Base-by-base conservation (phyloP, 768 basidiomycete species). In the Suillus discolor region DNA sequence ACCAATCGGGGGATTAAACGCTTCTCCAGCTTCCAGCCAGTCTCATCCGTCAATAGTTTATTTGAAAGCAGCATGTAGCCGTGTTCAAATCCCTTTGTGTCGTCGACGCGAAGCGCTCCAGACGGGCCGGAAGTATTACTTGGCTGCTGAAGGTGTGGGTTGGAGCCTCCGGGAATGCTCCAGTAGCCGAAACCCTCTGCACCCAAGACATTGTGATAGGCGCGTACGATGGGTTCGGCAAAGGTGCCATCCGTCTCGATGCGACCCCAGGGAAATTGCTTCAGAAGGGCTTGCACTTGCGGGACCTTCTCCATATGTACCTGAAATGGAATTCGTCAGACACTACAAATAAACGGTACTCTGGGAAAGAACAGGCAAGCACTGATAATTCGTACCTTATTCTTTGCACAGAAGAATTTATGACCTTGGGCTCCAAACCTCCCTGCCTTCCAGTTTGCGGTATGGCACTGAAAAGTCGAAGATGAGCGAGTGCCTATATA, bases 171-270 rank as follows among this genome's bases (percentile, higher is more conserved):
- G 25, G 75, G 74, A 57, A 71, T 71, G 31, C 79, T 78, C 81
- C 82, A 83, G 68, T 78, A 83, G 12, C 82, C 82, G 51, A 74
- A 79, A 23, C 78, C 75, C 25, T 77, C 74, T 8, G 72, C 70
- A 25, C 83, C 82, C 41, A 82, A 73, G 34, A 84, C 78, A 12
- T 63, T 72, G 64, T 75, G 78, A 23, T 75, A 77, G 18, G 76
- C 82, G 16, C 74, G 76, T n/a, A 74, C 73, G 64, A 81, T 47
- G 23, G 76, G 68, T 51, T 71, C 71, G 6, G 70, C 63, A 68
- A 81, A 82, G 23, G 80, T 78, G 12, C 79, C 79, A 67, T 82
- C 82, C 12, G 71, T 74, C 65, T 83, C 81, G 25, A 83, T 13
- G 44, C 76, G 77, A 15, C 79, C 82, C 81, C 82, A 82, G 9